Evolutionary conservation across 2,329 filamentous ascomycete genomes (phyloP), one percentile per base, ranked within the genome.

Genomic region (Paecilomyces fulvus): DNA sequence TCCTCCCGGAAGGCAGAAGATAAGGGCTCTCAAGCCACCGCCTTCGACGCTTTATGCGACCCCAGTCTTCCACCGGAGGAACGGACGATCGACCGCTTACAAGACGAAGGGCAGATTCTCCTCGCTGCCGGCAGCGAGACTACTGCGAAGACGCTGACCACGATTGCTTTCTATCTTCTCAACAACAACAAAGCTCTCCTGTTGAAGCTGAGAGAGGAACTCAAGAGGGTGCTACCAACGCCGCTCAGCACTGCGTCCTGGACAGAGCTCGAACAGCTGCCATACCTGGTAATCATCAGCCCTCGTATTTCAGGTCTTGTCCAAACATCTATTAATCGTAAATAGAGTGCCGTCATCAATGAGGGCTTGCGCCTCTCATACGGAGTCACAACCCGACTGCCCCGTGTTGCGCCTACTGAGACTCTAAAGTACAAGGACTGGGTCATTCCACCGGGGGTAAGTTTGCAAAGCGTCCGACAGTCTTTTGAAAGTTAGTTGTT

Each of bases 191-290:
- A 63, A 25, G 49, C 23, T 7, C 21, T 70, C 2, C 53, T 60
- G 43, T 21, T 20, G 0, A 64, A 60, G 51, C 55, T 72, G 17
- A 64, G 65, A 4, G 55, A 61, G 9, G 70, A 74, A 28, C 56
- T 73, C 23, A 58, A 59, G 30, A 51, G 58, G 1, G 61, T 68
- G 6, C 64, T 72, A 59, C 69, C 67, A 0, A 63, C 60, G 12
- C 61, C 65, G 7, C 56, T 62, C 0, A 55, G 56, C 17, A 53
- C 55, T 5, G 59, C 67, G 5, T 60, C 63, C 1, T 69, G 67
- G 65, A 63, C 60, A 3, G 57, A 68, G 21, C 62, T 77, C 6
- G 70, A 79, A 59, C 62, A 71, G 49, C 63, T 77, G 8, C 73
- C 76, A 0, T 79, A 76, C 57, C 55, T 76, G 56, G 68, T 68